Evolutionary conservation across 2,329 filamentous ascomycete species (phyloP).

Genomic region (Fusarium annulatum): DNA sequence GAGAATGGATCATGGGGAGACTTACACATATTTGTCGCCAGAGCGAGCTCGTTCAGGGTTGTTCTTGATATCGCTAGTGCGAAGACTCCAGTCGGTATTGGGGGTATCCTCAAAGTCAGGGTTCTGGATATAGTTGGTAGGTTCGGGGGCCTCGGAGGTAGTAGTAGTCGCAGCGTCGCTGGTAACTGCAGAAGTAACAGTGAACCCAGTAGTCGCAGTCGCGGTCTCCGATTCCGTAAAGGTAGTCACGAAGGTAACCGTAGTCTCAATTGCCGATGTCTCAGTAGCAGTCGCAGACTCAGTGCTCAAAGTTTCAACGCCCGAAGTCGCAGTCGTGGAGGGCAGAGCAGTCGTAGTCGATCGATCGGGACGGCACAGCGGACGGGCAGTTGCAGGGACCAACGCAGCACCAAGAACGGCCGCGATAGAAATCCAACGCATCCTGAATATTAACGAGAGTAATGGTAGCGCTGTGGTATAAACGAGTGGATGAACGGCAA

Average conservation of each 20-base stretch:
- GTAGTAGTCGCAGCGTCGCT: neutral
- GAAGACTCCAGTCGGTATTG: neutral
- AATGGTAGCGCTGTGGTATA: neutral
- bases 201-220: neutral
- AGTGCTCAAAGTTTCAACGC: neutral
- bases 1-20: accelerated
- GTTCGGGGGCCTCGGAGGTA: accelerated
- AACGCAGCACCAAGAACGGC: slow-evolving; percentile 12
- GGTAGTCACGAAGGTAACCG: neutral
- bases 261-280: neutral
- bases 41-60: neutral
- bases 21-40: neutral
- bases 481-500: neutral
- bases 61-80: neutral
- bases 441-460: slow-evolving; percentile 23
- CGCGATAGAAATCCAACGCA: slow-evolving; percentile 33
- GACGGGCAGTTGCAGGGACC: slow-evolving; percentile 10
- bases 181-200: neutral
- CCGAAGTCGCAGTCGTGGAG: neutral
- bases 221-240: neutral
- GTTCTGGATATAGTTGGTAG: neutral
- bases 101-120: neutral
- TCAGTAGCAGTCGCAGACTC: neutral
- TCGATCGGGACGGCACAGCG: slow-evolving; percentile 5
- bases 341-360: neutral